Evolutionary conservation across 352 stramenopile genomes (phyloP), one percentile per base, ranked within the genome.

Genomic region (Phytophthora constricta): DNA sequence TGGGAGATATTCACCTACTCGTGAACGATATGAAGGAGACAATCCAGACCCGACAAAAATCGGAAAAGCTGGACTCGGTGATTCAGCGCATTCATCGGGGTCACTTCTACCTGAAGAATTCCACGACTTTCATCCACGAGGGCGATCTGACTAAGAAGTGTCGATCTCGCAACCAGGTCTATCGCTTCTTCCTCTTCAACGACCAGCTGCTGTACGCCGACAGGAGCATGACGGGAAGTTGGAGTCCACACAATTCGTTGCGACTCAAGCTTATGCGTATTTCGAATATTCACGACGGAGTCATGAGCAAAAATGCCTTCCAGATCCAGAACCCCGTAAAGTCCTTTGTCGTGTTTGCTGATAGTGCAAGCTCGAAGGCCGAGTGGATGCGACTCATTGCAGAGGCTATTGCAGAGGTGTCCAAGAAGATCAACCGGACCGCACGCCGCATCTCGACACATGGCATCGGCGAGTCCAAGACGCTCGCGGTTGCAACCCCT

Each of bases 91-190:
- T 99, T 70, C 88, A 97, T 41, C 95, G 96, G 33, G 93, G 90
- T 47, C 74, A 92, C 39, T 92, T 90, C 61, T 89, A 98, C 52
- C 74, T 99, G 26, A 97, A 98, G 59, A 95, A 98, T 70, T 89
- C 95, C 25, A 90, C 95, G n/a, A 88, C 88, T 11, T 99, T 99
- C 75, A 84, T 99, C 11, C 83, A 86, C 51, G 94, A 98, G 76
- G 97, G 96, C 13, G 88, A 99, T 57, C 62, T 99, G 42, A 88
- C 90, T 20, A 99, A 99, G 79, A 92, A 92, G 42, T 98, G 93
- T 47, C 83, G 96, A 23, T 98, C 85, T 11, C 82, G 93, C 17
- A 94, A 92, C 62, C 84, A 91, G 31, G 72, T 80, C 14, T 96
- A 96, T 58, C 87, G 87, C 11, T 96, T 96, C 56, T 95, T 96